Conservation (phyloP, 164 flowering plant species). For the Sedum album region DNA sequence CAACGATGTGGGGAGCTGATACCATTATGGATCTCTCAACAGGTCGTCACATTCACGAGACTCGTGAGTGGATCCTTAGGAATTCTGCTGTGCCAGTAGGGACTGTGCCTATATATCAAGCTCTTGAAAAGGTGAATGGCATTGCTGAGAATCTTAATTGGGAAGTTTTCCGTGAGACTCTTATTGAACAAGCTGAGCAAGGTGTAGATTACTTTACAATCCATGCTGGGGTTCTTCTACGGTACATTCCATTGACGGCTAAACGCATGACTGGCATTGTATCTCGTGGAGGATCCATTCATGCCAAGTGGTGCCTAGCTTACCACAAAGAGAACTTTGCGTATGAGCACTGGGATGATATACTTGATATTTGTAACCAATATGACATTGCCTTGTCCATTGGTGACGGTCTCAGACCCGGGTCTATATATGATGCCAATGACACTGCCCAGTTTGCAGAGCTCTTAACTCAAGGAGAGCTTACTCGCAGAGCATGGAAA, state of each 20-base stretch:
- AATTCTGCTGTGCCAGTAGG: slow-evolving; percentile 98
- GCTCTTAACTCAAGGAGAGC: slow-evolving; percentile 96
- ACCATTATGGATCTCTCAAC: slow-evolving; percentile 98
- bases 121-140: slow-evolving; percentile 96
- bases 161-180: slow-evolving; percentile 90
- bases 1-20: slow-evolving; percentile 99
- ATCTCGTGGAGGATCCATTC: slow-evolving; percentile 99
- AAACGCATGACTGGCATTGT: slow-evolving; percentile 99
- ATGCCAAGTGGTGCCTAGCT: slow-evolving; percentile 99
- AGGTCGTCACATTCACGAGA: slow-evolving; percentile 97
- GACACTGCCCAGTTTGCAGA: slow-evolving; percentile 99
- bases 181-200: slow-evolving; percentile 99
- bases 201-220: slow-evolving; percentile 99
- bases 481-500: slow-evolving; percentile 97
- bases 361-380: slow-evolving; percentile 91
- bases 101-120: slow-evolving; percentile 99
- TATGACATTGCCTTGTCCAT: slow-evolving; percentile 93
- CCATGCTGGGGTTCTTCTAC: slow-evolving; percentile 94
- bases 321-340: slow-evolving; percentile 98
- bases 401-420: slow-evolving; percentile 98
- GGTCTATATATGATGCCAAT: slow-evolving; percentile 97
- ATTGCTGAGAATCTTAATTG: slow-evolving; percentile 91
- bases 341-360: slow-evolving; percentile 99
- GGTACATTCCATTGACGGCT: slow-evolving; percentile 93
- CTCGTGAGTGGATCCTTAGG: slow-evolving; percentile 97